These are phyloP conservation scores for Dalbergia oliveri DNA, from an alignment of 306 rosid genomes.

Conservation along the genomic window DNA sequence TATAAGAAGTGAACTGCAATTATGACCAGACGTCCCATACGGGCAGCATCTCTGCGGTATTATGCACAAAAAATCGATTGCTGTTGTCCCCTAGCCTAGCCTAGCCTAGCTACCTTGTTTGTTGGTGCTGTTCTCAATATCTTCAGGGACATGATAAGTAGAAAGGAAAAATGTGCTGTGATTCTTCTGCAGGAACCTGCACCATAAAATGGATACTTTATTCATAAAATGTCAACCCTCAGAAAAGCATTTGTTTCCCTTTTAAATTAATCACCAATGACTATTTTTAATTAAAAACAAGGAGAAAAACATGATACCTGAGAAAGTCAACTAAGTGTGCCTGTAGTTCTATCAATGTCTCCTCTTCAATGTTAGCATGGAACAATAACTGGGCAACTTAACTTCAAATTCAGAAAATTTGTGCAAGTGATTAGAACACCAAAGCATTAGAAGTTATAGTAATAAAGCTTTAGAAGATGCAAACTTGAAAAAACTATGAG, in stretches of 20 bases:
- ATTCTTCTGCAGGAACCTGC: slow-evolving; percentile 80
- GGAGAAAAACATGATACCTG: slow-evolving; percentile 58
- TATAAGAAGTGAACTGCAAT: not conserved
- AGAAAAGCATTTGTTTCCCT: not conserved
- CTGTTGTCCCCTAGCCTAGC: slow-evolving; percentile 4
- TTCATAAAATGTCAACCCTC: slow-evolving; percentile 18
- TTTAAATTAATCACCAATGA: slow-evolving; percentile 4
- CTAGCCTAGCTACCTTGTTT: slow-evolving; percentile 51
- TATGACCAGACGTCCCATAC: slow-evolving; percentile 39
- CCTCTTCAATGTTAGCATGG: slow-evolving; percentile 74
- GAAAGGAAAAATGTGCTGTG: slow-evolving; percentile 72
- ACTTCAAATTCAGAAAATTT: slow-evolving; percentile 60
- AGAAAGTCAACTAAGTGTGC: slow-evolving; percentile 72
- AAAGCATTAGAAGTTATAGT: slow-evolving; percentile 17
- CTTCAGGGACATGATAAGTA: slow-evolving; percentile 69
- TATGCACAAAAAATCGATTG: slow-evolving; percentile 45
- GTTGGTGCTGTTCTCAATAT: slow-evolving; percentile 63
- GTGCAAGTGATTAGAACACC: slow-evolving; percentile 33
- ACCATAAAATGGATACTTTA: slow-evolving; percentile 33
- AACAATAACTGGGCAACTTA: slow-evolving; percentile 79
- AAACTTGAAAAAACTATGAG: slow-evolving; percentile 34
- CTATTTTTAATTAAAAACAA: slow-evolving; percentile 1
- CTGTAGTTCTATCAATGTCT: slow-evolving; percentile 66
- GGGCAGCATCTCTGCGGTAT: slow-evolving; percentile 33
- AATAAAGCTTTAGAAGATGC: slow-evolving; percentile 19